Conservation (phyloP, 1,139 yeast species). For the Yamadazyma membranifaciens region DNA sequence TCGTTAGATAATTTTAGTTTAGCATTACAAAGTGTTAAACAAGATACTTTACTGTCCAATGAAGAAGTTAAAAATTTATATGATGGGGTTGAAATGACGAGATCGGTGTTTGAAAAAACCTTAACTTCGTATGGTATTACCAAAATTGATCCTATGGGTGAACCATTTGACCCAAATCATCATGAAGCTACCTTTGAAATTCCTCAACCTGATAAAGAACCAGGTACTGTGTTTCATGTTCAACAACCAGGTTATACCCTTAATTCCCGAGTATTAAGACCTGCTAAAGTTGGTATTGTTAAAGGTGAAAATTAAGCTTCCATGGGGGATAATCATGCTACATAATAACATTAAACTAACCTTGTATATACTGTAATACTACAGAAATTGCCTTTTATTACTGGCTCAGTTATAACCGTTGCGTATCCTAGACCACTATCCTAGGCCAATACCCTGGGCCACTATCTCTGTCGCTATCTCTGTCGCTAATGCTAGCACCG, state of each 20-base stretch:
- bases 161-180: constrained; percentile 82
- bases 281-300: constrained; percentile 96
- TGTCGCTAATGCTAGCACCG: too few relatives aligned
- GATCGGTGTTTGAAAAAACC: constrained; percentile 83
- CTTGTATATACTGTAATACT: constrained; percentile 5
- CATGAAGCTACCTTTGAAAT: constrained; percentile 94
- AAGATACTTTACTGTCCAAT: constrained; percentile 57
- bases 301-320: constrained; percentile 36
- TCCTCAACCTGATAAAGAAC: constrained; percentile 84
- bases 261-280: constrained; percentile 87
- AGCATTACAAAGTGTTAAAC: constrained; percentile 75
- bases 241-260: constrained; percentile 89
- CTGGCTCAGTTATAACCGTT: too few relatives aligned
- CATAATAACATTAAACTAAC: not conserved
- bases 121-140: constrained; percentile 75
- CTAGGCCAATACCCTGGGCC: too few relatives aligned
- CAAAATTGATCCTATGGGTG: constrained; percentile 82
- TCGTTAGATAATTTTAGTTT: constrained; percentile 89
- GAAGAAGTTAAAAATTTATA: constrained; percentile 72
- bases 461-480: too few relatives aligned
- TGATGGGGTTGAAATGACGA: constrained; percentile 92
- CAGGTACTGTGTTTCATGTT: constrained; percentile 91
- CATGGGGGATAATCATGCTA: not conserved
- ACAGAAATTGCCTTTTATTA: too few relatives aligned
- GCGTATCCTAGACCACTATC: too few relatives aligned